Conservation (phyloP, 371 early-diverging fungal genomes). For the Mortierella sp. region DNA sequence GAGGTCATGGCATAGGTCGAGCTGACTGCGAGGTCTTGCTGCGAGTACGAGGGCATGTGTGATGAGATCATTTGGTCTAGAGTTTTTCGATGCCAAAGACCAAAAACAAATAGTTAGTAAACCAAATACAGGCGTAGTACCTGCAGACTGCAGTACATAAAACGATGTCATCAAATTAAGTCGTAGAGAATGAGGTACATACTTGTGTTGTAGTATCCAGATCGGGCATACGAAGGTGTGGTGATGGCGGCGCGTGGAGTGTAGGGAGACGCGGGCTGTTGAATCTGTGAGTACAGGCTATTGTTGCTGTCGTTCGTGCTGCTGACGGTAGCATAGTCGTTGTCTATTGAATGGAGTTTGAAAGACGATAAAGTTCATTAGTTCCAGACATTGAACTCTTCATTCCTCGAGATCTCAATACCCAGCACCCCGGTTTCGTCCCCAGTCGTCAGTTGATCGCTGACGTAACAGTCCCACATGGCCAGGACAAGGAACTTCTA, state of each 20-base stretch:
- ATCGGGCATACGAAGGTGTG: slow-evolving; percentile 28
- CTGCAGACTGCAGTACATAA: background rate
- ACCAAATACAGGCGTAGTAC: too few relatives aligned
- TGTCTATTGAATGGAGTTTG: slow-evolving; percentile 13
- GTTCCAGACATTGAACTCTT: background rate
- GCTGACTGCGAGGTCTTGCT: slow-evolving; percentile 27
- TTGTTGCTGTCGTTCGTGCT: slow-evolving; percentile 13
- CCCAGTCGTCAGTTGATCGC: too few relatives aligned
- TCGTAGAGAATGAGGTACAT: slow-evolving; percentile 2
- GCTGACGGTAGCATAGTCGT: slow-evolving; percentile 28
- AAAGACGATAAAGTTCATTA: slow-evolving; percentile 7
- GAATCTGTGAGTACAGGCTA: slow-evolving; percentile 27
- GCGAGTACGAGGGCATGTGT: slow-evolving; percentile 33
- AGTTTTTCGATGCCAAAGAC: too few relatives aligned
- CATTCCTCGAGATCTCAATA: too few relatives aligned
- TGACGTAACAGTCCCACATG: background rate
- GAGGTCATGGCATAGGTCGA: slow-evolving; percentile 25
- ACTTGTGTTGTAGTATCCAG: slow-evolving; percentile 47
- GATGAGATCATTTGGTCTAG: slow-evolving; percentile 45
- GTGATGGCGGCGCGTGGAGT: slow-evolving; percentile 30
- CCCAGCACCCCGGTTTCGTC: background rate
- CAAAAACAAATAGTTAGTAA: too few relatives aligned
- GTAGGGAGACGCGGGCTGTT: slow-evolving; percentile 30
- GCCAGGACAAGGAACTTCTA: background rate
- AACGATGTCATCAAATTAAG: background rate